A percentile compares a stretch with the other conserved stretches of the same genome.
Conservation (phyloP, 2,329 filamentous ascomycete genomes). For the Xylariaceae sp. region DNA sequence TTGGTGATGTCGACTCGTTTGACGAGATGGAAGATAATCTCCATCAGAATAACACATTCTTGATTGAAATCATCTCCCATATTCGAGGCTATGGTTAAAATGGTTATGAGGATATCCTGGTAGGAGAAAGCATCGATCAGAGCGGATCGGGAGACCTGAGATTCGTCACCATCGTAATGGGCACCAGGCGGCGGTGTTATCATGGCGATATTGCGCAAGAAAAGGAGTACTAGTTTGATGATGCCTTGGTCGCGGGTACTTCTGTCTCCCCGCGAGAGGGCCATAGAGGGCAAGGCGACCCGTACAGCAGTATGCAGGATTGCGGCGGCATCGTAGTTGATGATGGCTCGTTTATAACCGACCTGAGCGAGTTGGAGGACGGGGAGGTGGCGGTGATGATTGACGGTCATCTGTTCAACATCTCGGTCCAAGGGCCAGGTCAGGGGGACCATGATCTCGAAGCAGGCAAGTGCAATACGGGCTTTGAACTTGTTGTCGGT, state of each 20-base stretch:
- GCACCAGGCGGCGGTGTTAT: constrained; percentile 73
- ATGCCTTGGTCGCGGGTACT: constrained; percentile 82
- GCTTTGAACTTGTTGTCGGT: constrained; percentile 73
- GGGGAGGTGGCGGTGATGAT: constrained; percentile 88
- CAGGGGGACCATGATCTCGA: constrained; percentile 86
- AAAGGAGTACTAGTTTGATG: constrained; percentile 85
- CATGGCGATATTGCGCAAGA: constrained; percentile 84
- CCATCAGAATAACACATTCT: constrained; percentile 85
- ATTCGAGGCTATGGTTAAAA: constrained; percentile 85
- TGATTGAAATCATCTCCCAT: constrained; percentile 90
- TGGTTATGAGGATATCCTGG: constrained; percentile 83
- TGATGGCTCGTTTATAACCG: constrained; percentile 81
- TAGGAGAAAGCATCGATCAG: constrained; percentile 86
- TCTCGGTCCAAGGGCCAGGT: constrained; percentile 91
- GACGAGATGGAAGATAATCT: constrained; percentile 87
- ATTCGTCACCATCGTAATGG: constrained; percentile 81
- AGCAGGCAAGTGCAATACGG: constrained; percentile 77
- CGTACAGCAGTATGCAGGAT: constrained; percentile 80
- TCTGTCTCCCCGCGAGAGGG: constrained; percentile 71
- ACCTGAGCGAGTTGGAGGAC: constrained; percentile 86
- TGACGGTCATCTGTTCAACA: constrained; percentile 78
- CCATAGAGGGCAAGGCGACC: constrained; percentile 82
- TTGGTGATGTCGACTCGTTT: constrained; percentile 84
- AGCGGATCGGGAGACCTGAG: constrained; percentile 81
- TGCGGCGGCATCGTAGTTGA: constrained; percentile 75